These are phyloP conservation scores for Batkoa obscura DNA, from an alignment of 371 early-diverging fungal genomes.

Conservation along the genomic window DNA sequence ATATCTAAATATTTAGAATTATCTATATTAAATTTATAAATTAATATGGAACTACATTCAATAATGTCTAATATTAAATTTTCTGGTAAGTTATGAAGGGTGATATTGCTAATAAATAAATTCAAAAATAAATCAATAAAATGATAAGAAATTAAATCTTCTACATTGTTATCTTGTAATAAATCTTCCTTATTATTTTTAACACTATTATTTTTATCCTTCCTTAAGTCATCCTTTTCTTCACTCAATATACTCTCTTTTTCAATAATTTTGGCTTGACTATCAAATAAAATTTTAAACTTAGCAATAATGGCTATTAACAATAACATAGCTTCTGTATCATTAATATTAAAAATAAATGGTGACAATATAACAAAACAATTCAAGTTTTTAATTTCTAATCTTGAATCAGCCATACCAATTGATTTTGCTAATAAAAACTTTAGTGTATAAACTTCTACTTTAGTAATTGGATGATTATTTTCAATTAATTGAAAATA, in stretches of 20 bases:
- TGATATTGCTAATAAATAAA: background rate
- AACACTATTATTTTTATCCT: too few relatives aligned
- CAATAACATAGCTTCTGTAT: too few relatives aligned
- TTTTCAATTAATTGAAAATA: too few relatives aligned
- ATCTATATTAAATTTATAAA: background rate
- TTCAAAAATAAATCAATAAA: slow-evolving; percentile 1
- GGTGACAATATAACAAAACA: background rate
- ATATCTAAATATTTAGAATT: too few relatives aligned
- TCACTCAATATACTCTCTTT: too few relatives aligned
- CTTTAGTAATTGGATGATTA: too few relatives aligned
- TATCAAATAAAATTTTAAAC: background rate
- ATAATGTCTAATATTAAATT: background rate
- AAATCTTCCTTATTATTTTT: too few relatives aligned
- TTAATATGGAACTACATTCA: background rate
- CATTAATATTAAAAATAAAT: too few relatives aligned
- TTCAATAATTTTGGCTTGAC: too few relatives aligned
- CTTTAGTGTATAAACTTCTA: background rate
- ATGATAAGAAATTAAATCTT: background rate
- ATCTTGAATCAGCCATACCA: background rate
- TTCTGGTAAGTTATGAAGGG: too few relatives aligned
- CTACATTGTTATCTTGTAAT: too few relatives aligned
- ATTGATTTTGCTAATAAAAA: background rate
- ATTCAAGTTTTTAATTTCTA: background rate
- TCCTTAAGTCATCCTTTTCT: too few relatives aligned
- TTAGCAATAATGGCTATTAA: background rate